phyloP scores from a whole-genome alignment of 2,329 filamentous ascomycete genomes.

The Xylaria hypoxylon region DNA sequence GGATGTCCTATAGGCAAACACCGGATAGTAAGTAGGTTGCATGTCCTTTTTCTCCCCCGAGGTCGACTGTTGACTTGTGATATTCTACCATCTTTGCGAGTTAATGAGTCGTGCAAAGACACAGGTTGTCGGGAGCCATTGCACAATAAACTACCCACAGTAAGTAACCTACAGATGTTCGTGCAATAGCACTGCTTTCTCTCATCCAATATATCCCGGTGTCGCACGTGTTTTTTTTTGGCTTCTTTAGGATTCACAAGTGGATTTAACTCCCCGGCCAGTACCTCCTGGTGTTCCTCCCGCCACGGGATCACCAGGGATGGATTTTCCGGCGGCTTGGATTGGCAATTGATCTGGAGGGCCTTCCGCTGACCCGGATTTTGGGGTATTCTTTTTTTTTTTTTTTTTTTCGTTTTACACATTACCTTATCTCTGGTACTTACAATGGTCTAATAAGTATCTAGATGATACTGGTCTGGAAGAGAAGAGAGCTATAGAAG shows the following conservation, averaged over 20 bases:
- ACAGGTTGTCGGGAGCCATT: too few species aligned
- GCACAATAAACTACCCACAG: too few species aligned
- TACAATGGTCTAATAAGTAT: too few species aligned
- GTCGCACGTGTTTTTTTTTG: constrained; percentile 20
- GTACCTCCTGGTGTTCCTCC: constrained; percentile 23
- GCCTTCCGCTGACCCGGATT: neutral
- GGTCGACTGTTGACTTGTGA: neutral
- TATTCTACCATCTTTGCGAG: too few species aligned
- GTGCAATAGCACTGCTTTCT: constrained; percentile 13
- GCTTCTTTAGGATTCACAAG: constrained; percentile 3
- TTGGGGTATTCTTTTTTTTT: neutral
- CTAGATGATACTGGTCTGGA: neutral
- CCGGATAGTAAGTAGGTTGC: too few species aligned
- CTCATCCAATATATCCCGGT: constrained; percentile 17
- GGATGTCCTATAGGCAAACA: too few species aligned
- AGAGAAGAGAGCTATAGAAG: neutral
- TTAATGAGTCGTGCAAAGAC: neutral
- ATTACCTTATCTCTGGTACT: neutral
- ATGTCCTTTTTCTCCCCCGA: too few species aligned
- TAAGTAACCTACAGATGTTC: constrained; percentile 1
- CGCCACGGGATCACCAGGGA: constrained; percentile 15
- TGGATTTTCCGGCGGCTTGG: constrained; percentile 1
- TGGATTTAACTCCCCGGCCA: constrained; percentile 18
- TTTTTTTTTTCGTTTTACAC: neutral
- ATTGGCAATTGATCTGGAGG: constrained; percentile 19